These are phyloP conservation scores for Cylindrotheca fusiformis DNA, from an alignment of 108 stramenopile species.

Conservation along the genomic window DNA sequence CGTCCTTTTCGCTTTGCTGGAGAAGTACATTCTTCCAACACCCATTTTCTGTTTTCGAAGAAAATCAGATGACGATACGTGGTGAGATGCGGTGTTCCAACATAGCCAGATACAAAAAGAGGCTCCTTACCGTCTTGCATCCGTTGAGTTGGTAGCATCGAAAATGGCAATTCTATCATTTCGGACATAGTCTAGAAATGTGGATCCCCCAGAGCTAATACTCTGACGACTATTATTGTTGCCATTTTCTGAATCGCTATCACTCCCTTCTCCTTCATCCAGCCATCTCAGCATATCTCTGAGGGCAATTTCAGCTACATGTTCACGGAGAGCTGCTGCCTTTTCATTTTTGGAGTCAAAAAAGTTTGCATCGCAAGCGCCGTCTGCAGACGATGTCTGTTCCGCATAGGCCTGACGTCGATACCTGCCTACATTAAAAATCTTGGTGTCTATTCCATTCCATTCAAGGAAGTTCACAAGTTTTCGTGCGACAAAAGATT, in stretches of 20 bases:
- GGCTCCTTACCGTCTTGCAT: slow-evolving; percentile 55
- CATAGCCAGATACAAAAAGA: no score
- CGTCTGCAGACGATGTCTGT: slow-evolving; percentile 20
- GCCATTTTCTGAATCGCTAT: slow-evolving; percentile 17
- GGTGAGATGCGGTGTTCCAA: no score
- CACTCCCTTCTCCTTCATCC: slow-evolving; percentile 52
- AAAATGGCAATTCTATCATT: slow-evolving; percentile 86
- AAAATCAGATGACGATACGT: no score
- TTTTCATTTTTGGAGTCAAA: slow-evolving; percentile 71
- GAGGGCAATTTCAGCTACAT: slow-evolving; percentile 67
- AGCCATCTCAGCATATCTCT: slow-evolving; percentile 82
- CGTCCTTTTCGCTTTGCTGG: slow-evolving; percentile 52
- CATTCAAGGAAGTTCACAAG: slow-evolving; percentile 78
- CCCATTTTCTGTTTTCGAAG: no score
- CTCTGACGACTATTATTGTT: not conserved
- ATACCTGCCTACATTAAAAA: slow-evolving; percentile 92
- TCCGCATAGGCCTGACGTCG: slow-evolving; percentile 64
- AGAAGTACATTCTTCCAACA: slow-evolving; percentile 77
- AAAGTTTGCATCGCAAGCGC: slow-evolving; percentile 79
- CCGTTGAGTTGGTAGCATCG: slow-evolving; percentile 97
- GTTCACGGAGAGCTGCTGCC: slow-evolving; percentile 65
- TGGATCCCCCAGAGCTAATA: not conserved
- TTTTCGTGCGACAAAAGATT: slow-evolving; percentile 90
- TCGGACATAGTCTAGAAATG: not conserved
- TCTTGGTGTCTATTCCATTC: slow-evolving; percentile 68